Conservation (phyloP, 2,329 filamentous ascomycete species). For the Monilinia vaccinii-corymbosi region DNA sequence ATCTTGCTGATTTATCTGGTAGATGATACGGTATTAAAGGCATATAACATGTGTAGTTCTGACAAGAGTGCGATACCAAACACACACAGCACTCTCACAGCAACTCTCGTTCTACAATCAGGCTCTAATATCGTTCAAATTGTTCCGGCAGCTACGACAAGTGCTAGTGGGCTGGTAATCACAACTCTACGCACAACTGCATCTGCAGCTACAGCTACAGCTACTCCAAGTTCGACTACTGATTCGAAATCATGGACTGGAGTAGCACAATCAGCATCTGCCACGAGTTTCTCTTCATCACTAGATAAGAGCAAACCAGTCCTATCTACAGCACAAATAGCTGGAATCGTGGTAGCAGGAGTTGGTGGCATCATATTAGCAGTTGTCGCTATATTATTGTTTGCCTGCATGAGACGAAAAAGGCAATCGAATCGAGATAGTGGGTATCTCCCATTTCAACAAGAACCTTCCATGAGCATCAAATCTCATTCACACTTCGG, state of each 20-base stretch:
- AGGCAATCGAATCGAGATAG: conserved; percentile 24
- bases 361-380: conserved; percentile 41
- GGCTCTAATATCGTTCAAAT: conserved; percentile 31
- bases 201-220: background rate
- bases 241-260: conserved; percentile 8
- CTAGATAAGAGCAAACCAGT: conserved; percentile 11
- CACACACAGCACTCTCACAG: conserved; percentile 49
- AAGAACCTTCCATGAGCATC: conserved; percentile 20
- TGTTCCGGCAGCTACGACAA: conserved; percentile 16
- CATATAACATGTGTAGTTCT: conserved; percentile 50
- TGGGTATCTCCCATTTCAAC: conserved; percentile 28
- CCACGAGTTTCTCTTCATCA: background rate
- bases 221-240: conserved; percentile 13
- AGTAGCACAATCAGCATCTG: conserved; percentile 11
- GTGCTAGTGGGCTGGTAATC: conserved; percentile 12
- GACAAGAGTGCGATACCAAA: conserved; percentile 42
- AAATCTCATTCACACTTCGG: conserved; percentile 14
- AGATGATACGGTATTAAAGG: conserved; percentile 39
- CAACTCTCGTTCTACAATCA: conserved; percentile 41
- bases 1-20: conserved; percentile 8
- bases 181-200: conserved; percentile 13
- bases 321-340: conserved; percentile 36
- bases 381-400: conserved; percentile 36
- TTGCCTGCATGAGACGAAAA: conserved; percentile 30
- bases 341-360: conserved; percentile 49